These are phyloP conservation scores for Podospora comata DNA, from an alignment of 495 filamentous ascomycete species.

Conservation along the genomic window DNA sequence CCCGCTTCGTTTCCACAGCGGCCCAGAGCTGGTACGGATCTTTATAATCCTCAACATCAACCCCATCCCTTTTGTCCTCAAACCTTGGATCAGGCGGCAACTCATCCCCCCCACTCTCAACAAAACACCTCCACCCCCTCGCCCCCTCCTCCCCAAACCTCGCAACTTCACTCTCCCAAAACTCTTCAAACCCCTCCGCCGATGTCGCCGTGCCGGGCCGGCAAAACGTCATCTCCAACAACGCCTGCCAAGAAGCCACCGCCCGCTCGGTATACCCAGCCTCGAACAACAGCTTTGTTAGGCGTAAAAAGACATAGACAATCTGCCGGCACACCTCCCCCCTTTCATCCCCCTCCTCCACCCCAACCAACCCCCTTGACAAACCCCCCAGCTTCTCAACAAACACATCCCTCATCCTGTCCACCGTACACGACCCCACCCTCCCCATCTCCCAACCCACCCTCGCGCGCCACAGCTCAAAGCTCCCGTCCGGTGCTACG, in stretches of 20 bases:
- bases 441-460: conserved; percentile 72
- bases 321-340: conserved; percentile 47
- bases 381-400: conserved; percentile 53
- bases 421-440: conserved; percentile 65
- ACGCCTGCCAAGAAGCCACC: conserved; percentile 76
- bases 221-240: conserved; percentile 71
- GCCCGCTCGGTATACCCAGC: conserved; percentile 77
- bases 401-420: conserved; percentile 57
- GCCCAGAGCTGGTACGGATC: conserved; percentile 55
- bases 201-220: conserved; percentile 37
- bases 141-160: conserved; percentile 74
- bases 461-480: conserved; percentile 69
- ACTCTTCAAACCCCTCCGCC: conserved; percentile 45
- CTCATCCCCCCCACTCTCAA: conserved; percentile 33
- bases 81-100: conserved; percentile 37
- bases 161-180: conserved; percentile 84
- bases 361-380: conserved; percentile 31
- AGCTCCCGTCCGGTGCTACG: conserved; percentile 33
- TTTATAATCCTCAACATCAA: conserved; percentile 30
- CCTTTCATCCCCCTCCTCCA: conserved; percentile 21
- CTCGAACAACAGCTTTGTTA: conserved; percentile 71
- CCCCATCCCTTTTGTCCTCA: conserved; percentile 17
- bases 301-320: conserved; percentile 69
- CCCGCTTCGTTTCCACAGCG: conserved; percentile 53
- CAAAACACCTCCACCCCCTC: conserved; percentile 64